These are phyloP conservation scores for Epichloe amarillans DNA, from an alignment of 2,329 filamentous ascomycete species.

Conservation along the genomic window DNA sequence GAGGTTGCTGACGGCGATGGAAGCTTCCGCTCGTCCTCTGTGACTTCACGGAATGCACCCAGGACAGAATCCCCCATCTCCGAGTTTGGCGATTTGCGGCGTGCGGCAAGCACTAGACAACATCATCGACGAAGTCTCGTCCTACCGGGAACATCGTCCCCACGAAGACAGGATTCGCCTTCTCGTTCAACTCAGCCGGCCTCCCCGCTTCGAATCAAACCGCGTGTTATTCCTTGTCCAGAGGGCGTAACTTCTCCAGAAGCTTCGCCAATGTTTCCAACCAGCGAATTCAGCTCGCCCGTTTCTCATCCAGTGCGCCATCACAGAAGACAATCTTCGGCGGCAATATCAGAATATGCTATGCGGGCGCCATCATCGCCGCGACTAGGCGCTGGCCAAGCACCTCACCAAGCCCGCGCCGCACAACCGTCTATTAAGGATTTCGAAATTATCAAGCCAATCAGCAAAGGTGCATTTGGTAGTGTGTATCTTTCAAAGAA, in stretches of 20 bases:
- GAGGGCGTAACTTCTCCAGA: constrained; percentile 71
- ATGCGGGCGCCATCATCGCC: constrained; percentile 69
- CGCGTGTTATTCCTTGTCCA: constrained; percentile 46
- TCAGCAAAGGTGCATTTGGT: constrained; percentile 96
- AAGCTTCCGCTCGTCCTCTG: constrained; percentile 69
- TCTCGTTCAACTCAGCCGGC: constrained; percentile 66
- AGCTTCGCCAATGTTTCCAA: constrained; percentile 73
- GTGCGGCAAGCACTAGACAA: constrained; percentile 66
- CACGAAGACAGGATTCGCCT: constrained; percentile 78
- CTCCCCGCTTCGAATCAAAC: constrained; percentile 80
- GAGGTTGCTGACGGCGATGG: constrained; percentile 80
- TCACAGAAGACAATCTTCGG: constrained; percentile 83
- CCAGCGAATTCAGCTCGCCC: constrained; percentile 70
- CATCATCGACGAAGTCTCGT: constrained; percentile 80
- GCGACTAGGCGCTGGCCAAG: constrained; percentile 59
- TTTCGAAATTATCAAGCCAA: constrained; percentile 98
- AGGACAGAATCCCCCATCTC: constrained; percentile 84
- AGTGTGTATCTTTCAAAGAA: constrained; percentile 98
- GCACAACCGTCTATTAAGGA: constrained; percentile 96
- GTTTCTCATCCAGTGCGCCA: constrained; percentile 47
- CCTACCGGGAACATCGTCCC: constrained; percentile 64
- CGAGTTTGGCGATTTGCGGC: constrained; percentile 63
- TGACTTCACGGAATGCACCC: constrained; percentile 51
- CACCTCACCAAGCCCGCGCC: constrained; percentile 73
- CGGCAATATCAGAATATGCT: constrained; percentile 58